A percentile compares a stretch with the other conserved stretches of the same genome.
Conservation (phyloP, 1,284 basidiomycete species). For the Cryptococcus deneoformans region DNA sequence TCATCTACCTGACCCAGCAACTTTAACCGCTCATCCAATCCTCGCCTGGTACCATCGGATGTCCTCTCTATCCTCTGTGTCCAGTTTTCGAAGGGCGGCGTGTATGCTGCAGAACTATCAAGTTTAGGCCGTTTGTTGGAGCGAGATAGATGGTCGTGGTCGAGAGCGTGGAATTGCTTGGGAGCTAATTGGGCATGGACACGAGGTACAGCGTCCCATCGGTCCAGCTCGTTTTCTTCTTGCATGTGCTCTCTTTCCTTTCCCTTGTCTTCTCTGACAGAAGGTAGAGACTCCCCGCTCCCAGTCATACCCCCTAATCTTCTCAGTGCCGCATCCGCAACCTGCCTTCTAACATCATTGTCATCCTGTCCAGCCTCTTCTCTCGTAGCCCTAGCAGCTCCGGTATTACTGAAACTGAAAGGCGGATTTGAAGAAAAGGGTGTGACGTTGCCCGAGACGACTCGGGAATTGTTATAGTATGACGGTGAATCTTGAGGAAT, state of each 20-base stretch:
- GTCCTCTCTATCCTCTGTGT: not conserved
- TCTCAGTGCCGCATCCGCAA: slow-evolving; percentile 32
- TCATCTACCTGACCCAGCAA: slow-evolving; percentile 71
- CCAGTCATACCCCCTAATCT: slow-evolving; percentile 5
- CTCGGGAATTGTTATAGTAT: not conserved
- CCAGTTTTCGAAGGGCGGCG: not conserved
- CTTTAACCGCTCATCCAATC: slow-evolving; percentile 74
- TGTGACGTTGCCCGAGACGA: slow-evolving; percentile 27
- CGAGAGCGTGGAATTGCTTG: not conserved
- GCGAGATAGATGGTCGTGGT: not conserved
- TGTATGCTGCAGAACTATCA: not conserved
- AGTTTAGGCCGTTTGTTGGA: not conserved
- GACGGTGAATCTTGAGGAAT: not conserved
- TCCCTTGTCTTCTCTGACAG: slow-evolving; percentile 12
- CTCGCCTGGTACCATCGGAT: slow-evolving; percentile 53
- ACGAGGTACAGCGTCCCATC: slow-evolving; percentile 4
- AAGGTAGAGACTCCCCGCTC: not conserved
- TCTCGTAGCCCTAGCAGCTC: not conserved
- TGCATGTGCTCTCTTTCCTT: slow-evolving; percentile 8
- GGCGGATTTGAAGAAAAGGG: slow-evolving; percentile 41
- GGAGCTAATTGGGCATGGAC: not conserved
- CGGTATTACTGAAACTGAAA: slow-evolving; percentile 30
- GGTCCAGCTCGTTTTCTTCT: not conserved
- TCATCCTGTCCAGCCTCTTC: slow-evolving; percentile 2
- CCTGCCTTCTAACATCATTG: slow-evolving; percentile 15